A percentile compares a stretch with the other conserved stretches of the same genome.
phyloP scores from a whole-genome alignment of 2,329 filamentous ascomycete species.

The Aspergillus vadensis region DNA sequence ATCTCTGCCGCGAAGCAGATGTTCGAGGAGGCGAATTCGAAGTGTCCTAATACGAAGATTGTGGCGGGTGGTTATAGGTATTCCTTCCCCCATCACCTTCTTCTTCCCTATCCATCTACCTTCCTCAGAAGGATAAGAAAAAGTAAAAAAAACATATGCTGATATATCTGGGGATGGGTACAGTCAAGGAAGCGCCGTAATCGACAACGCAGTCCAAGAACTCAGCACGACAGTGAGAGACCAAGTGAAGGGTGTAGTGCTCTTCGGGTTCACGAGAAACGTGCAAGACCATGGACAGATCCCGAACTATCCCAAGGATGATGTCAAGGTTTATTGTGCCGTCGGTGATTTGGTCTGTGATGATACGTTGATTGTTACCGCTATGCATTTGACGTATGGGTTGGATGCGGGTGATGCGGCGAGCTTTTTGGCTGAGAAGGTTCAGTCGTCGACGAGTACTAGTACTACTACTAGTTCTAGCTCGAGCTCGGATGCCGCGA shows the following conservation, averaged over 20 bases:
- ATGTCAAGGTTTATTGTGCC: constrained; percentile 23
- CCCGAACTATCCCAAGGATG: constrained; percentile 22
- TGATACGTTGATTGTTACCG: constrained; percentile 20
- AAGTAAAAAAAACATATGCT: no score
- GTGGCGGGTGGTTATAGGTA: constrained; percentile 49
- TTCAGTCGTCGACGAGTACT: neutral
- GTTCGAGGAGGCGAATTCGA: constrained; percentile 44
- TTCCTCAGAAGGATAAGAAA: no score
- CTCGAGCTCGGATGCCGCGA: neutral
- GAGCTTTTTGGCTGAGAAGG: constrained; percentile 15
- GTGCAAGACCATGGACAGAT: constrained; percentile 21
- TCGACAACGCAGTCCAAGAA: constrained; percentile 44
- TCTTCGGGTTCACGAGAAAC: constrained; percentile 42
- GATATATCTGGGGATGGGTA: no score
- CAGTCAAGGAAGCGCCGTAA: constrained; percentile 49
- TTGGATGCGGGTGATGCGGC: constrained; percentile 17
- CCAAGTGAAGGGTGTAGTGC: constrained; percentile 44
- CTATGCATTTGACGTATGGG: constrained; percentile 21
- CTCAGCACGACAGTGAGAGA: constrained; percentile 26
- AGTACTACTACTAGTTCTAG: neutral
- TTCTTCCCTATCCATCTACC: no score
- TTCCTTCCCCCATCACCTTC: neutral
- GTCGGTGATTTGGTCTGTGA: constrained; percentile 22
- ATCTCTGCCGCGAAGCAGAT: constrained; percentile 47
- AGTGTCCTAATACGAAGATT: constrained; percentile 49